A percentile compares a stretch with the other conserved stretches of the same genome.
Evolutionary conservation across 129 eudicot species (phyloP).

Genomic region (Flaveria trinervia): DNA sequence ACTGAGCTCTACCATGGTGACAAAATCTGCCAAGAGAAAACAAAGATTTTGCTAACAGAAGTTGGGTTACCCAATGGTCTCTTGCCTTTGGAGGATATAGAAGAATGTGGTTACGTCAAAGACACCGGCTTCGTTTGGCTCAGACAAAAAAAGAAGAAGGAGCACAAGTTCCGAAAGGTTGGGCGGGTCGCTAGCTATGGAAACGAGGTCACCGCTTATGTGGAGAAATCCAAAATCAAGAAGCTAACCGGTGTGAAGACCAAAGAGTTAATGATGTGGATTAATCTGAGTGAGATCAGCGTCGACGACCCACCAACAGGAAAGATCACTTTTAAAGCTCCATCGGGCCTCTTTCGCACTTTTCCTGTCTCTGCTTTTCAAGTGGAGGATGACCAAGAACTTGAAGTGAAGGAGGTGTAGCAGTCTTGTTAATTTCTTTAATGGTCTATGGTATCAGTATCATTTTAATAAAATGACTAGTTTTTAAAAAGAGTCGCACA

Average conservation of each 20-base stretch:
- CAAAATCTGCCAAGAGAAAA: constrained; percentile 44
- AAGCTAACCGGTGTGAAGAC: constrained; percentile 77
- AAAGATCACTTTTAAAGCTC: constrained; percentile 59
- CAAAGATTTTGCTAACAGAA: constrained; percentile 44
- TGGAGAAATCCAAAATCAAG: constrained; percentile 53
- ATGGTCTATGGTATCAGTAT: background rate
- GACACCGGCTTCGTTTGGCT: constrained; percentile 72
- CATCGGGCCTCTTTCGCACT: constrained; percentile 55
- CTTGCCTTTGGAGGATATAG: constrained; percentile 53
- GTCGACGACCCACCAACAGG: constrained; percentile 53
- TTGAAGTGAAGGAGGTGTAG: constrained; percentile 45
- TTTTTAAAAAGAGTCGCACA: too few species aligned
- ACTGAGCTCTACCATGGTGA: constrained; percentile 53
- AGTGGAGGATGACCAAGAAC: constrained; percentile 33
- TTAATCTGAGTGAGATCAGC: constrained; percentile 50
- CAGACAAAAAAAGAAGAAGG: constrained; percentile 45
- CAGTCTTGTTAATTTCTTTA: background rate
- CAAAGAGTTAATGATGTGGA: constrained; percentile 66
- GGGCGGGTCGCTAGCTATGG: constrained; percentile 46
- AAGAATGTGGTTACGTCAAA: constrained; percentile 52
- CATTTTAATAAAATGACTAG: background rate
- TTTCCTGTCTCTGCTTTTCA: constrained; percentile 64
- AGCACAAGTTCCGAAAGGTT: constrained; percentile 53
- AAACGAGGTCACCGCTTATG: constrained; percentile 50
- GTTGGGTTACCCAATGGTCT: constrained; percentile 62